phyloP scores from a whole-genome alignment of 2,329 filamentous ascomycete genomes.

The Coniochaeta sp. region DNA sequence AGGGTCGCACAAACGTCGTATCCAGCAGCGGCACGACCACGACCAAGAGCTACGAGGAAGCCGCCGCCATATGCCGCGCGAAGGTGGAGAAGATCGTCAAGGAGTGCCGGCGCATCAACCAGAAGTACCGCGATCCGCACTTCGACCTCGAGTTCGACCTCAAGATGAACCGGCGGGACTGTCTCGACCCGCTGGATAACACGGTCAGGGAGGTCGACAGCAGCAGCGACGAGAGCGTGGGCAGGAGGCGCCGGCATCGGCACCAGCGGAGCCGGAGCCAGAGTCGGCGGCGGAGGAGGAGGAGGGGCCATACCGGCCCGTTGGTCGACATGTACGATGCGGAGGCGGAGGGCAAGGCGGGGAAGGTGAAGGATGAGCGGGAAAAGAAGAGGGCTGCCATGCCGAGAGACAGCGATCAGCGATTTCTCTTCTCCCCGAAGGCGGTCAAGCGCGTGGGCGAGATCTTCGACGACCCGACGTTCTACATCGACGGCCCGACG shows the following conservation, averaged over 20 bases:
- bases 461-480: constrained; percentile 68
- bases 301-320: background rate
- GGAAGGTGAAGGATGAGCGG: background rate
- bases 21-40: constrained; percentile 44
- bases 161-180: constrained; percentile 47
- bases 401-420: constrained; percentile 5
- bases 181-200: constrained; percentile 37
- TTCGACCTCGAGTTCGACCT: constrained; percentile 79
- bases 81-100: constrained; percentile 55
- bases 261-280: background rate
- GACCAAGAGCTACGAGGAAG: constrained; percentile 60
- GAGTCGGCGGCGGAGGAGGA: background rate
- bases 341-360: background rate
- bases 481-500: constrained; percentile 70
- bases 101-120: constrained; percentile 68
- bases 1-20: constrained; percentile 43
- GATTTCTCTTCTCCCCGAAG: constrained; percentile 21
- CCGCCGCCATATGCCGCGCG: constrained; percentile 57
- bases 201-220: background rate
- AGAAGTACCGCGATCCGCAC: constrained; percentile 79
- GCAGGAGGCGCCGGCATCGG: background rate
- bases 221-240: background rate
- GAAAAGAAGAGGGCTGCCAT: background rate
- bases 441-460: constrained; percentile 64
- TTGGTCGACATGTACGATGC: background rate